phyloP scores from a whole-genome alignment of 225 moss, liverwort and hornwort species.

The Polytrichum formosum region DNA sequence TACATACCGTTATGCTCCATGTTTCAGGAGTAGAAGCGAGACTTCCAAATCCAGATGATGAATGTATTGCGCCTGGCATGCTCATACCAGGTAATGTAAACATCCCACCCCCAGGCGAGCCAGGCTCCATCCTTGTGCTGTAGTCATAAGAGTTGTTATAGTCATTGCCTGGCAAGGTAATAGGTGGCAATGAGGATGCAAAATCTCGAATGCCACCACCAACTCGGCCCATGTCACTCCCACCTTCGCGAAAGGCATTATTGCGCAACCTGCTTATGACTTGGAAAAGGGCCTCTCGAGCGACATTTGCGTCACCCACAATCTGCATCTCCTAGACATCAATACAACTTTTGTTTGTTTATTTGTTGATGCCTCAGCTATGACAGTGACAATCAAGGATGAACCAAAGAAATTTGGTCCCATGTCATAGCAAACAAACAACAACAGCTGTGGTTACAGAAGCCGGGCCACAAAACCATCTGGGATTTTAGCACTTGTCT shows the following conservation, averaged over 20 bases:
- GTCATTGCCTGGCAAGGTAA: conserved; percentile 61
- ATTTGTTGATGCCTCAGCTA: conserved; percentile 4
- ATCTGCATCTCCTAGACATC: conserved; percentile 54
- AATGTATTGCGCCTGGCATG: conserved; percentile 45
- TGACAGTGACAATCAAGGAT: not conserved
- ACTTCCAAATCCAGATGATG: conserved; percentile 73
- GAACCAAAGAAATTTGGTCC: too few species aligned
- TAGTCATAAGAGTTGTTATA: conserved; percentile 73
- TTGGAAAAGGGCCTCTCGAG: conserved; percentile 94
- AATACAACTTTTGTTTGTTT: conserved; percentile 14
- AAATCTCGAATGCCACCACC: conserved; percentile 63
- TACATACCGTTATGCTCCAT: conserved; percentile 87
- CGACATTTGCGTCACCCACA: conserved; percentile 90
- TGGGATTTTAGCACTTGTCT: too few species aligned
- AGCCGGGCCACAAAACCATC: too few species aligned
- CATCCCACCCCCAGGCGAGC: conserved; percentile 88
- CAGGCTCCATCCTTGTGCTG: conserved; percentile 83
- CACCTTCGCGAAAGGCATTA: conserved; percentile 80
- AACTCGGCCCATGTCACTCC: conserved; percentile 55
- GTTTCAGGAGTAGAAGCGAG: conserved; percentile 73
- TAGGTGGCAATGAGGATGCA: conserved; percentile 67
- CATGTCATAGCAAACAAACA: too few species aligned
- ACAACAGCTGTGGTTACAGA: too few species aligned
- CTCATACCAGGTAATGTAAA: conserved; percentile 77
- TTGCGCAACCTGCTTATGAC: conserved; percentile 84